Evolutionary conservation across 2,329 filamentous ascomycete species (phyloP), one percentile per base, ranked within the genome.

Genomic region (Apiospora sp.): DNA sequence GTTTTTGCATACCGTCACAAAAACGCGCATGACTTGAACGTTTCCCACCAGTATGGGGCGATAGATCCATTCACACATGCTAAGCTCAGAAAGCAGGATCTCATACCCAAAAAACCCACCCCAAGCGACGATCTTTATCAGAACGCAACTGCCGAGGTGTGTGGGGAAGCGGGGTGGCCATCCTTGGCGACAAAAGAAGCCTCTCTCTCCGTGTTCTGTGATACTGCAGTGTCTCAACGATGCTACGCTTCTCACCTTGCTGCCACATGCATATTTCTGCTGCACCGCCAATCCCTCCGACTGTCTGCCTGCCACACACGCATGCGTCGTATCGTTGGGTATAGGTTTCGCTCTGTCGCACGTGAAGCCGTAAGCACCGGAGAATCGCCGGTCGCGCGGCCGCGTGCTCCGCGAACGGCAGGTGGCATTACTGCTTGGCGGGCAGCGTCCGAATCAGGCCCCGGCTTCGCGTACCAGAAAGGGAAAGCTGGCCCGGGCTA

Each of bases 191-290:
- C 8, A 10, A 22, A 19, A 48, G 16, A 8, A 24, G 37, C 37
- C 22, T 24, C 51, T 37, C 16, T 37, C 54, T n/a, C 54, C 54
- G 54, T 22, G 54, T 61, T 61, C 54, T 61, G 54, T 37, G 54
- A 37, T 61, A 61, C 54, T 19, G 54, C 54, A 61, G 54, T 37
- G 54, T 61, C 54, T 61, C 54, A 61, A 61, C 16, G 54, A 34
- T 61, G 54, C 54, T 37, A 61, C 54, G 30, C 54, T 61, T 34
- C 16, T 30, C 10, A 7, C n/a, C 49, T n/a, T 7, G 49, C 49
- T 51, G 10, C 24, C 58, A 64, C 58, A 41, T 64, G 34, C 58
- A 6, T 64, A 41, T 61, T 8, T 6, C 46, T 5, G 44, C 19
- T 14, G 44, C 44, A 46, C 44, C 44, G 14, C 44, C 19, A 16